Evolutionary conservation across 768 basidiomycete species (phyloP).

Genomic region (Kwoniella pini): DNA sequence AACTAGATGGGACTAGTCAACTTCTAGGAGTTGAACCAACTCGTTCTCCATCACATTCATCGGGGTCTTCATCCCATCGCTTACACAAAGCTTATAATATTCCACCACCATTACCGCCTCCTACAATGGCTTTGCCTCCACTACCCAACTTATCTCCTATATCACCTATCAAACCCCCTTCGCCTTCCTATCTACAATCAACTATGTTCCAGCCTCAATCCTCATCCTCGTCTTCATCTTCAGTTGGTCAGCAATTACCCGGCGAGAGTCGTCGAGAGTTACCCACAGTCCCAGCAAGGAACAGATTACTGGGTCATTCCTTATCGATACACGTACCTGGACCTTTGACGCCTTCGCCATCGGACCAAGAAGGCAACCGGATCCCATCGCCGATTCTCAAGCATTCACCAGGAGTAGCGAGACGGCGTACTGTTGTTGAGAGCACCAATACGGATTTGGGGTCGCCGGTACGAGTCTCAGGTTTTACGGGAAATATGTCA

Average conservation of each 20-base stretch:
- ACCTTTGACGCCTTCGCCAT: constrained; percentile 10
- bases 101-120: constrained; percentile 31
- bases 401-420: constrained; percentile 30
- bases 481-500: constrained; percentile 2
- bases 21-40: constrained; percentile 8
- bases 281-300: constrained; percentile 3
- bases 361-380: constrained; percentile 10
- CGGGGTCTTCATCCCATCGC: constrained; percentile 14
- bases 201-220: constrained; percentile 11
- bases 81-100: constrained; percentile 14
- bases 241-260: constrained; percentile 6
- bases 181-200: constrained; percentile 7
- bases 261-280: constrained; percentile 11
- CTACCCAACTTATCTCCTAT: constrained; percentile 34
- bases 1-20: not conserved
- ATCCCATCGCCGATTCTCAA: constrained; percentile 25
- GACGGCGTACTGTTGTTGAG: constrained; percentile 33
- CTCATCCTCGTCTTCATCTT: constrained; percentile 15
- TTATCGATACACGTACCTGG: constrained; percentile 32
- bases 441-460: constrained; percentile 4
- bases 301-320: constrained; percentile 27
- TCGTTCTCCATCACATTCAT: constrained; percentile 11
- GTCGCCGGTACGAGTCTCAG: constrained; percentile 19
- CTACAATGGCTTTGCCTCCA: constrained; percentile 31
- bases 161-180: constrained; percentile 24